Percentiles rank a stretch among this genome's conserved stretches.
Conservation (phyloP, 2,329 filamentous ascomycete species). For the Microdochium paspali region DNA sequence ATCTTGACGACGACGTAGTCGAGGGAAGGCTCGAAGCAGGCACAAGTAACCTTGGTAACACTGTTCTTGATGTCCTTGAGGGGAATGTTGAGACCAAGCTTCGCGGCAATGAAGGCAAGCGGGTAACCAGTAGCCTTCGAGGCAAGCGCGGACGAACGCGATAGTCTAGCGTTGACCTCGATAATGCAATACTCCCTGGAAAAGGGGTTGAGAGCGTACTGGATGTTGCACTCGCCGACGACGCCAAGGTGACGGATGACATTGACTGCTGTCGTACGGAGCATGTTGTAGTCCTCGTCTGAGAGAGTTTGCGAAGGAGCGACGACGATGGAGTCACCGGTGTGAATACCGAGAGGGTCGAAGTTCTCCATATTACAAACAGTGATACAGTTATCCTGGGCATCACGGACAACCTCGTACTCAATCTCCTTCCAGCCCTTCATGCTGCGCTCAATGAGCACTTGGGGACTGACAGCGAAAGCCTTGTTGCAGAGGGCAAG, state of each 20-base stretch:
- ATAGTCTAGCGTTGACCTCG: conserved; percentile 94
- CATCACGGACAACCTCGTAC: conserved; percentile 96
- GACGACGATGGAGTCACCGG: conserved; percentile 96
- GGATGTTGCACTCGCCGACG: conserved; percentile 97
- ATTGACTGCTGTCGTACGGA: conserved; percentile 94
- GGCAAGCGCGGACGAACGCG: conserved; percentile 86
- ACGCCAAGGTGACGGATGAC: conserved; percentile 95
- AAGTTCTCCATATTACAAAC: conserved; percentile 99
- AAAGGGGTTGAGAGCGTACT: conserved; percentile 93
- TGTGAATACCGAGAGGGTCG: conserved; percentile 93
- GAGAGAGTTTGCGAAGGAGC: conserved; percentile 94
- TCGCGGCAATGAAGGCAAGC: conserved; percentile 91
- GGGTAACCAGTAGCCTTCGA: conserved; percentile 98
- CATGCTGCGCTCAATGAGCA: conserved; percentile 94
- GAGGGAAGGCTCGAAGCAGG: conserved; percentile 95
- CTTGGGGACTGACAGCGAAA: conserved; percentile 90
- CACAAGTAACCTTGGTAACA: conserved; percentile 90
- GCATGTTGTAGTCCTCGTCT: conserved; percentile 99
- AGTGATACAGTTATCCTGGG: conserved; percentile 96
- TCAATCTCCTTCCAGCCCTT: conserved; percentile 99
- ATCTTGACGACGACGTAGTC: conserved; percentile 99
- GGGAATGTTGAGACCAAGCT: conserved; percentile 88
- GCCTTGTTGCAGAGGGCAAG: conserved; percentile 88
- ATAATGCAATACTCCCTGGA: conserved; percentile 98
- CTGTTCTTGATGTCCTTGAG: conserved; percentile 95